Evolutionary conservation across 306 rosid species (phyloP), one percentile per base, ranked within the genome.

Genomic region (Canavalia ensiformis): DNA sequence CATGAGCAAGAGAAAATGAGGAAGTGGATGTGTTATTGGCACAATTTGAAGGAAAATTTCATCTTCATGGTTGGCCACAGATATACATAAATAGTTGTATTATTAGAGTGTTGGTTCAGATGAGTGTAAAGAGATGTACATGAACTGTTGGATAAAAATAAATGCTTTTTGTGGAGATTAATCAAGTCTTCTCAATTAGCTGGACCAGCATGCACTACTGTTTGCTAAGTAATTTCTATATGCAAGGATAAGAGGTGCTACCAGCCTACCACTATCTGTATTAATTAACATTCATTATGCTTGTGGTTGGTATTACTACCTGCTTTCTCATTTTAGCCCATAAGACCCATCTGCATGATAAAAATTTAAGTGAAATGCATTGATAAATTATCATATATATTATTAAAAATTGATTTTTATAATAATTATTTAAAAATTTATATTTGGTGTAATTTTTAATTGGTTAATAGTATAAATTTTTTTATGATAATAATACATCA

Each of bases 51-150:
- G 56, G 37, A 47, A 76, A 78, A 8, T 13, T 54, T 68, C 30
- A 31, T 52, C 5, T 68, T 12, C 30, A 35, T 8, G 47, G 49
- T 57, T 75, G 42, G 10, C 62, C 64, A 66, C 6, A 6, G 50
- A 49, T 31, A 57, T 56, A 4, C 28, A 5, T 12, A 28, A 29
- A 28, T 39, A 31, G 45, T 28, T 46, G 77, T 55, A 6, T 64
- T 29, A 41, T 62, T 39, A 4, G 4, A 69, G 65, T 51, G 41
- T 59, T 79, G 71, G 55, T 57, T 52, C 30, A 66, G 76, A 35
- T 42, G 8, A 30, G 76, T 83, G 89, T 89, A 76, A 63, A 78
- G 77, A 76, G 34, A 79, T 50, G 60, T 73, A 46, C 46, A 73
- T 45, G 9, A 50, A 33, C 54, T 70, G 65, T 28, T 50, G 59